Conservation (phyloP, 179 eudicot genomes). For the Vitellaria paradoxa region DNA sequence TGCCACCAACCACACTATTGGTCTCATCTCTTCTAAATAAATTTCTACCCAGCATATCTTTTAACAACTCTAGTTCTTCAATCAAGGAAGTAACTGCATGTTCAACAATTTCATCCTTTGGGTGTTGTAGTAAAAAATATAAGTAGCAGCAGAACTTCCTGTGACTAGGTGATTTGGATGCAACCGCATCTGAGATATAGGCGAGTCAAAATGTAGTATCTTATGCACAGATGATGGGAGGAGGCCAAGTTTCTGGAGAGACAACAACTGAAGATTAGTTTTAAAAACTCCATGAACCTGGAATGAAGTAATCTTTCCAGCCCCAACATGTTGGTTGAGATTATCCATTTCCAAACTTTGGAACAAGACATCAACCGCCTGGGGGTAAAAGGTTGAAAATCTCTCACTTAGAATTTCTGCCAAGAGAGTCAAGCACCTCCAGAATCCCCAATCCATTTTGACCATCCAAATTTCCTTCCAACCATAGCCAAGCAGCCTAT, state of each 20-base stretch:
- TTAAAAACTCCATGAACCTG: conserved; percentile 96
- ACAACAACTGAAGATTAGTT: conserved; percentile 88
- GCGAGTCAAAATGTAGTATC: conserved; percentile 65
- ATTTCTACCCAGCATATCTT: conserved; percentile 38
- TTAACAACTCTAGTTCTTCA: conserved; percentile 65
- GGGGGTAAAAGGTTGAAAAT: conserved; percentile 68
- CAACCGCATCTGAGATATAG: conserved; percentile 83
- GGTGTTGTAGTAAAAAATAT: conserved; percentile 90
- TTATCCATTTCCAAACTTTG: conserved; percentile 61
- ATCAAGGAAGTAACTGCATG: conserved; percentile 51
- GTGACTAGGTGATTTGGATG: conserved; percentile 94
- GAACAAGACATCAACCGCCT: conserved; percentile 69
- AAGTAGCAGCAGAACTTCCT: conserved; percentile 87
- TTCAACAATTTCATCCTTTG: conserved; percentile 74
- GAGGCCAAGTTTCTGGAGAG: conserved; percentile 88
- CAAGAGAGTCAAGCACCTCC: conserved; percentile 96
- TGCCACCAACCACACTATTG: conserved; percentile 11
- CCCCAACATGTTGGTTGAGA: conserved; percentile 22
- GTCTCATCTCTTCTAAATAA: conserved; percentile 23
- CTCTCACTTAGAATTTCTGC: conserved; percentile 89
- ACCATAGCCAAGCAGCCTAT: conserved; percentile 68
- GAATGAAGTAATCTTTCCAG: conserved; percentile 53
- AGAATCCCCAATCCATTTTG: conserved; percentile 87
- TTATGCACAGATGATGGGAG: conserved; percentile 70
- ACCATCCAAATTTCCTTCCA: conserved; percentile 93